Conservation (phyloP, 2,329 filamentous ascomycete species). For the Sarocladium brachiariae region DNA sequence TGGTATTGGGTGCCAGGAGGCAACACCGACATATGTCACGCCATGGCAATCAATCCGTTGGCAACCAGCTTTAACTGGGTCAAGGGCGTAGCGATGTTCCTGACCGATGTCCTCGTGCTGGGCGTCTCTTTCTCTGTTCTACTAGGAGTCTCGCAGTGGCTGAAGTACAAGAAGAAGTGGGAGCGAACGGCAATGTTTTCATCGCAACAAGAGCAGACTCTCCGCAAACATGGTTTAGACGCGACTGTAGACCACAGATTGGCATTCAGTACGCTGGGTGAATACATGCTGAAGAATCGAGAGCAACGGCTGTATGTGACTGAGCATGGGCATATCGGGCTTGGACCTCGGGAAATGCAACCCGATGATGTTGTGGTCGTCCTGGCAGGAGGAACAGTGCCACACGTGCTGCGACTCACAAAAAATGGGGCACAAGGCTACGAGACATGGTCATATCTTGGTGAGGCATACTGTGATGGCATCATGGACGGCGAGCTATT, state of each 20-base stretch:
- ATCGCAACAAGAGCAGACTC: background rate
- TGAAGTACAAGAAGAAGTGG: background rate
- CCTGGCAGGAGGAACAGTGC: constrained; percentile 21
- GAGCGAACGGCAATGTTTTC: background rate
- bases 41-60: constrained; percentile 16
- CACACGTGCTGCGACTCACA: constrained; percentile 19
- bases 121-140: constrained; percentile 10
- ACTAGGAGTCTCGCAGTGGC: background rate
- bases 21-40: constrained; percentile 13
- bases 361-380: constrained; percentile 22
- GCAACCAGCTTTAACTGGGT: constrained; percentile 7
- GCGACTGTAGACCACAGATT: background rate
- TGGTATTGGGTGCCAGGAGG: constrained; percentile 19
- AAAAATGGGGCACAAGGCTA: background rate
- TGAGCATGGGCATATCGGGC: constrained; percentile 20
- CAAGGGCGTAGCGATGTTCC: constrained; percentile 12
- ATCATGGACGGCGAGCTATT: constrained; percentile 26
- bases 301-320: constrained; percentile 22
- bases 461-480: constrained; percentile 27
- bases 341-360: constrained; percentile 19
- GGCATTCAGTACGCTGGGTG: constrained; percentile 12
- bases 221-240: constrained; percentile 14
- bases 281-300: constrained; percentile 15
- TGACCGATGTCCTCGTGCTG: constrained; percentile 13
- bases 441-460: constrained; percentile 20